These are phyloP conservation scores for Austroboletus eburneus DNA, from an alignment of 768 basidiomycete genomes.

Conservation along the genomic window DNA sequence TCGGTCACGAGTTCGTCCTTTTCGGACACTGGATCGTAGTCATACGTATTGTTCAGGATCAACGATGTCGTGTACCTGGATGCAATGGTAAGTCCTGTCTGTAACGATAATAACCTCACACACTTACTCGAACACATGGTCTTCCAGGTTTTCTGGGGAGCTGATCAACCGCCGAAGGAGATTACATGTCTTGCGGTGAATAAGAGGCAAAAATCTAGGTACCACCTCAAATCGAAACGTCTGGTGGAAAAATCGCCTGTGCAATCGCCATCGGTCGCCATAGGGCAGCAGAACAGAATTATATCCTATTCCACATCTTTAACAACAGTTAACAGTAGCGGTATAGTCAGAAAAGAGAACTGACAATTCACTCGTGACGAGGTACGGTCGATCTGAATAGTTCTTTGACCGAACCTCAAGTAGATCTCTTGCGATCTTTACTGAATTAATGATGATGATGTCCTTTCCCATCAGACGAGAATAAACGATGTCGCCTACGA, in stretches of 20 bases:
- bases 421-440: not conserved
- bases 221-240: not conserved
- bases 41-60: constrained; percentile 1
- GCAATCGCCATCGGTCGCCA: not conserved
- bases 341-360: not conserved
- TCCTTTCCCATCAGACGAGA: constrained; percentile 1
- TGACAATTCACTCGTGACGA: not conserved
- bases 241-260: not conserved
- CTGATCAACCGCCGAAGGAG: not conserved
- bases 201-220: not conserved
- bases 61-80: not conserved
- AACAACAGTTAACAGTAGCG: not conserved
- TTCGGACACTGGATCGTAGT: not conserved
- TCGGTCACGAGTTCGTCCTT: not conserved
- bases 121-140: not conserved
- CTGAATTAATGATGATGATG: constrained; percentile 6
- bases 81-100: not conserved
- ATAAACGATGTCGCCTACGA: constrained; percentile 9
- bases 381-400: not conserved
- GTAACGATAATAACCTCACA: not conserved
- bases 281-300: not conserved
- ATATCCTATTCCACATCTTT: not conserved
- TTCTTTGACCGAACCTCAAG: not conserved
- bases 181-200: not conserved
- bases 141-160: not conserved